A percentile compares a stretch with the other conserved stretches of the same genome.
phyloP scores from a whole-genome alignment of 2,329 filamentous ascomycete species.

The Atkinsonella texensis region DNA sequence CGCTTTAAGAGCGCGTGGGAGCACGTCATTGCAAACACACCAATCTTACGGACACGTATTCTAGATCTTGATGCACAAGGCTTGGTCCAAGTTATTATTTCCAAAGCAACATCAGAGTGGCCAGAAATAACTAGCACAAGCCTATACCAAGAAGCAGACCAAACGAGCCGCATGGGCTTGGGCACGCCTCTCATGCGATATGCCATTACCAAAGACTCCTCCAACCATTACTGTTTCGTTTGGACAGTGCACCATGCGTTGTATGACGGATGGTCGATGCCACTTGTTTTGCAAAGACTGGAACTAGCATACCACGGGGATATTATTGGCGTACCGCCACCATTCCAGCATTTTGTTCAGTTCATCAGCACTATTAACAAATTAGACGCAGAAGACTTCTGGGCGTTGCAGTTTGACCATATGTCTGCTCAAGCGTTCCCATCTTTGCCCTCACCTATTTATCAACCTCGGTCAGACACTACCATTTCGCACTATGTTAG shows the following conservation, averaged over 20 bases:
- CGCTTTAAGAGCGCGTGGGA: constrained; percentile 4
- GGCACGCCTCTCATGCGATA: constrained; percentile 30
- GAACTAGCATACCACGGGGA: constrained; percentile 22
- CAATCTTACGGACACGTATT: constrained; percentile 6
- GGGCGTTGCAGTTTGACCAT: constrained; percentile 1
- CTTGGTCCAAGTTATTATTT: constrained; percentile 2
- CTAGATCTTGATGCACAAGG: background rate
- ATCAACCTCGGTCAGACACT: constrained; percentile 8
- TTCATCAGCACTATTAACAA: constrained; percentile 12
- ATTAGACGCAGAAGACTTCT: background rate
- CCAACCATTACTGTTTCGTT: constrained; percentile 27
- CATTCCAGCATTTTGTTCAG: constrained; percentile 29
- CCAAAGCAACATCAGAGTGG: constrained; percentile 15
- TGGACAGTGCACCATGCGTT: constrained; percentile 32
- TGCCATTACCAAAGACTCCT: constrained; percentile 21
- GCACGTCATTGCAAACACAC: background rate
- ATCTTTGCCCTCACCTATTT: background rate
- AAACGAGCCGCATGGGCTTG: constrained; percentile 23
- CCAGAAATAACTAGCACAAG: constrained; percentile 13
- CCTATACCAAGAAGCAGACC: constrained; percentile 24
- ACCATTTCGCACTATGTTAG: constrained; percentile 24
- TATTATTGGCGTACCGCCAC: constrained; percentile 13
- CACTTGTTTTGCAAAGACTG: constrained; percentile 27
- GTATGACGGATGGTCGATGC: constrained; percentile 40
- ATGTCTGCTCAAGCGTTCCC: background rate